Conservation (phyloP, 2,329 filamentous ascomycete species). For the Penicillium corylophilum region DNA sequence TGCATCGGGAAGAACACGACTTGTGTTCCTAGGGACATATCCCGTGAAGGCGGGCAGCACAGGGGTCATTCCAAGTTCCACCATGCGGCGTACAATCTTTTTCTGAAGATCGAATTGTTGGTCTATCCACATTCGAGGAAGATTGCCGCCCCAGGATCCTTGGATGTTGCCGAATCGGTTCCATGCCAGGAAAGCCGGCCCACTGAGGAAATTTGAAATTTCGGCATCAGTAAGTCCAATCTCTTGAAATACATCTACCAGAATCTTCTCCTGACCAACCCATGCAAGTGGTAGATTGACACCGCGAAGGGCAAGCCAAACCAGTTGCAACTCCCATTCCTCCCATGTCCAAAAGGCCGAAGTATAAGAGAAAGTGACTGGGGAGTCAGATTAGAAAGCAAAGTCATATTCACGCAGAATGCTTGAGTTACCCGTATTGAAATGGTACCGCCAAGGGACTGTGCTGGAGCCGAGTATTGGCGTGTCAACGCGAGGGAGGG, state of each 20-base stretch:
- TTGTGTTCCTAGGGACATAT: conserved; percentile 48
- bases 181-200: conserved; percentile 55
- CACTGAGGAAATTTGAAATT: conserved; percentile 49
- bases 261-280: conserved; percentile 53
- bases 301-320: conserved; percentile 55
- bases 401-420: neutral
- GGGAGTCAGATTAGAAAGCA: too few relatives aligned
- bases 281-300: conserved; percentile 54
- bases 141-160: conserved; percentile 48
- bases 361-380: conserved; percentile 55
- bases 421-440: conserved; percentile 47
- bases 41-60: conserved; percentile 54
- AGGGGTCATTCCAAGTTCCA: conserved; percentile 55
- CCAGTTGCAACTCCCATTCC: conserved; percentile 54
- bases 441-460: conserved; percentile 52
- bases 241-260: conserved; percentile 50
- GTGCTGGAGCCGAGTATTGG: conserved; percentile 43
- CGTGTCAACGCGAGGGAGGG: conserved; percentile 29
- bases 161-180: conserved; percentile 58
- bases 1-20: conserved; percentile 45
- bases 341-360: conserved; percentile 54
- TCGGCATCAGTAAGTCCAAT: conserved; percentile 47
- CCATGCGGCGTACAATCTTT: conserved; percentile 51
- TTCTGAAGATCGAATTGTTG: conserved; percentile 50
- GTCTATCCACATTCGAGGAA: conserved; percentile 50